phyloP scores from a whole-genome alignment of 1,284 basidiomycete species.

The Sphagnurus paluster region DNA sequence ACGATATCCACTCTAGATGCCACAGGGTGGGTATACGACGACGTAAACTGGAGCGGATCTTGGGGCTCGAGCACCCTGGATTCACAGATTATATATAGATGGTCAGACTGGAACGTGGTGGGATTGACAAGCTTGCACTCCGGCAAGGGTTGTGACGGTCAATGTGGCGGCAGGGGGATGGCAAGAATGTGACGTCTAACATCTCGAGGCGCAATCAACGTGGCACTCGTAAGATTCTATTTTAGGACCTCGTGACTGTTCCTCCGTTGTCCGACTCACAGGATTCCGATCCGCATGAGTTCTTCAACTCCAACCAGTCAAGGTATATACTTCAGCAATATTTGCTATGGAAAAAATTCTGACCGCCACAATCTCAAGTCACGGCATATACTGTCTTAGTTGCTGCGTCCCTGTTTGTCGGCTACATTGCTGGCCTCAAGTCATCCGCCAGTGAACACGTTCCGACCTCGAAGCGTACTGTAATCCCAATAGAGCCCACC shows the following conservation, averaged over 20 bases:
- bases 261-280: background rate
- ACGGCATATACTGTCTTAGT: slow-evolving; percentile 24
- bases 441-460: slow-evolving; percentile 16
- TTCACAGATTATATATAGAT: slow-evolving; percentile 2
- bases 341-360: no score
- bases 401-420: slow-evolving; percentile 30
- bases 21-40: background rate
- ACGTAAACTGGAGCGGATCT: slow-evolving; percentile 16
- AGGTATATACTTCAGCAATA: no score
- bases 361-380: slow-evolving; percentile 1
- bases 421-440: slow-evolving; percentile 31
- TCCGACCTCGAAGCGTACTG: slow-evolving; percentile 6
- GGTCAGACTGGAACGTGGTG: slow-evolving; percentile 4
- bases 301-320: slow-evolving; percentile 7
- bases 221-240: slow-evolving; percentile 2
- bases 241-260: background rate
- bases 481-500: background rate
- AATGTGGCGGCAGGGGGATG: no score
- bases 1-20: background rate
- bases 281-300: background rate
- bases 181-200: no score
- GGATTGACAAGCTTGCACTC: no score
- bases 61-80: slow-evolving; percentile 7
- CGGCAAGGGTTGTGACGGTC: no score
- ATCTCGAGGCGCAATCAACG: slow-evolving; percentile 11